Base-by-base conservation (phyloP, 371 early-diverging fungal genomes). In the Rhizopus delemar region DNA sequence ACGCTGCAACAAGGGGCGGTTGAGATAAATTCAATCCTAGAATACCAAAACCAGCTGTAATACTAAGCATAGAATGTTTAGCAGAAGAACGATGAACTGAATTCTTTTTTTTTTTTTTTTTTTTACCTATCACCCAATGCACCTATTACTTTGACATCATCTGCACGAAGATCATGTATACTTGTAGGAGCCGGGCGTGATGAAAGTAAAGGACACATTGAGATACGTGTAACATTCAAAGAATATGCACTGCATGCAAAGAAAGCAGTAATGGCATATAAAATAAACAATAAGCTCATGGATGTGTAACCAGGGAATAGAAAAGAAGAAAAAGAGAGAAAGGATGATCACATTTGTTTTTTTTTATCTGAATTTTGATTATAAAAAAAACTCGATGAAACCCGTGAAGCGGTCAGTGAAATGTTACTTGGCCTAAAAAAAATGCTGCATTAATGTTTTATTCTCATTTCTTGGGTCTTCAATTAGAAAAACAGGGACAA, bases 11-110 rank as follows among this genome's bases (percentile, higher is more conserved):
- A 2, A 57, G 8, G 0, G 53, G 29, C 11, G 54, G 53, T 6
- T 48, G 9, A 3, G 53, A 49, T 0, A 49, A 36, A 31, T 69
- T 51, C 5, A 64, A 38, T 4, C 72, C 70, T 57, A 61, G 60
- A 38, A 72, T 57, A 15, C 68, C 70, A 54, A 68, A 74, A 9
- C 72, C 77, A 8, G 77, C 70, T 48, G 72, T 74, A 45, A 74
- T 70, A 61, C 77, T 76, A 49, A 9, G 41, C 11, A 55, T 38
- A 32, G 22, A 8, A 13, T 4, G 3, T 34, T 51, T 31, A 34
- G 6, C 15, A 13, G 3, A 34, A 51, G 33, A 34, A 34, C 6
- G 15, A 12, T 32, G 5, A 31, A 22, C 22, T 22, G 22, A 22
- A 22, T 31, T 50, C 8, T 31, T 15, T 12, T 5, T 29, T 48